These are phyloP conservation scores for Candida andamanensis DNA, from an alignment of 805 yeast species.

Conservation along the genomic window DNA sequence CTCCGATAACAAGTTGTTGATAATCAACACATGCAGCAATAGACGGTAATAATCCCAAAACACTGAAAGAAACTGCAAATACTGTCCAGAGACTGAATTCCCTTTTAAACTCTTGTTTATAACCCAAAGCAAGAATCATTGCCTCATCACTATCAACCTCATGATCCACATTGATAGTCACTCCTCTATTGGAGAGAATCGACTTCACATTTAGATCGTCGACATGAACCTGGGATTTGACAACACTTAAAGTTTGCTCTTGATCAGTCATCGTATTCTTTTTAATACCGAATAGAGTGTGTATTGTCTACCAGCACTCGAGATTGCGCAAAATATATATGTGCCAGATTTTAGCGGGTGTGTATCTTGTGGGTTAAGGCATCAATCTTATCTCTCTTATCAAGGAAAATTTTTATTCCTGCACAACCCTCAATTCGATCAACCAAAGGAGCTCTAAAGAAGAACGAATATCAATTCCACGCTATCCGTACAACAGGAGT, in stretches of 20 bases:
- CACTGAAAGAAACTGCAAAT: constrained; percentile 59
- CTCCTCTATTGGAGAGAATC: constrained; percentile 32
- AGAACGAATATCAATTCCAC: too few species aligned
- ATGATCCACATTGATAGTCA: constrained; percentile 44
- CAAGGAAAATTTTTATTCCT: too few species aligned
- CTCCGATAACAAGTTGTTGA: constrained; percentile 57
- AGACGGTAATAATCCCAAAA: constrained; percentile 61
- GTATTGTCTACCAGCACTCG: too few species aligned
- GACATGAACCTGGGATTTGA: constrained; percentile 24
- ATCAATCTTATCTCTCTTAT: too few species aligned
- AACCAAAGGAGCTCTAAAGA: too few species aligned
- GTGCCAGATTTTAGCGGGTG: too few species aligned
- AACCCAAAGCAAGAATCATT: constrained; percentile 52
- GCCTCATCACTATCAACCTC: constrained; percentile 47
- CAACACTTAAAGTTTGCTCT: constrained; percentile 15
- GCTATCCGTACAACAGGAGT: too few species aligned
- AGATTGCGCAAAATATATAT: too few species aligned
- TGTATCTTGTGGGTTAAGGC: too few species aligned
- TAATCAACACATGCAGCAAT: constrained; percentile 59
- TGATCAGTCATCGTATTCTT: constrained; percentile 1
- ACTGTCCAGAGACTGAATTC: constrained; percentile 53
- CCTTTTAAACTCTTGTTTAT: constrained; percentile 59
- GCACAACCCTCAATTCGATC: too few species aligned
- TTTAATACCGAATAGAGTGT: too few species aligned
- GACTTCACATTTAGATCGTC: constrained; percentile 35